Evolutionary conservation across 2,329 filamentous ascomycete genomes (phyloP), one percentile per base, ranked within the genome.

Genomic region (Moelleriella libera): DNA sequence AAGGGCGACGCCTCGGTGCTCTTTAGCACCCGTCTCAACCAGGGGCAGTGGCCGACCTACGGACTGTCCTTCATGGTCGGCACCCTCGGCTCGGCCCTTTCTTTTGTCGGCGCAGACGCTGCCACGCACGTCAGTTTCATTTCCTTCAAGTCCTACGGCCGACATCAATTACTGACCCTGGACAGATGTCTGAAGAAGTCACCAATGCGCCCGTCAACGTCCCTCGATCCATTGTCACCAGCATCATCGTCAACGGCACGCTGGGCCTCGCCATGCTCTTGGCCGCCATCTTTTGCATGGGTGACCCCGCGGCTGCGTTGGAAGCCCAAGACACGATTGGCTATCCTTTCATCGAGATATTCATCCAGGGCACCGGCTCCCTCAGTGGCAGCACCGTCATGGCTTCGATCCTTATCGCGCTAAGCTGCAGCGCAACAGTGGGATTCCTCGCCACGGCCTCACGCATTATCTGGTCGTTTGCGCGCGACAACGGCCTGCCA

Each of bases 261-360:
- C 59, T 76, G 0, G 77, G 75, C 0, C 73, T 78, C 43, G 64
- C 70, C n/a, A 75, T 47, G 45, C 34, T 41, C 30, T 6, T 47
- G 12, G 40, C 45, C 7, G 45, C 39, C 11, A 9, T 47, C n/a
- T 47, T 47, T 31, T 47, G 45, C 41, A 28, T 47, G 40, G 40
- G 45, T 5, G 45, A 47, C 40, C 29, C 41, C 31, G 6, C 31
- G 9, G 30, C 14, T 8, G 41, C 45, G 29, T 30, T 47, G 9
- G 11, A 34, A 4, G 58, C 34, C 12, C 34, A 39, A 12, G 34
- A 60, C 0, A 68, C 67, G 0, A 75, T 74, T 0, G 68, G 68
- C 1, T 76, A 74, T 44, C 76, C 79, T 0, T 78, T 79, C 52
- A 79, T 82, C 54, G 67, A 77, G 45, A 68, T 80, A 21, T 79